Conservation (phyloP, 768 basidiomycete species). For the Thelephora ganbajun region DNA sequence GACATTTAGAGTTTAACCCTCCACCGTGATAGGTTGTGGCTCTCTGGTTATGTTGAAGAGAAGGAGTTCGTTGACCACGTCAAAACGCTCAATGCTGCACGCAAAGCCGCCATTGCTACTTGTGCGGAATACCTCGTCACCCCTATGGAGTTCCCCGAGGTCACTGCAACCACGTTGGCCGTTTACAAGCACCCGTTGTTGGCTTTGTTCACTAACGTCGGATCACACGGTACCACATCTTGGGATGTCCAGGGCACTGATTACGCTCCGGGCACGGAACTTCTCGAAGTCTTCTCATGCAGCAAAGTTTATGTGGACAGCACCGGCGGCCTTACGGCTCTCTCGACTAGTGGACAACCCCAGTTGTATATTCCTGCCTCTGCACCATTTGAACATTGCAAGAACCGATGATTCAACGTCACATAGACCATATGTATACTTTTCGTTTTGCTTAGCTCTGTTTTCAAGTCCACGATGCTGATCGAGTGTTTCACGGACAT, state of each 20-base stretch:
- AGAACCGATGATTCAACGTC: too few relatives aligned
- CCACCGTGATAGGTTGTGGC: constrained; percentile 35
- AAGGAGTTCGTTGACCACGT: constrained; percentile 35
- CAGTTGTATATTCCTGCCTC: constrained; percentile 15
- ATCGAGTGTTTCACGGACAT: too few relatives aligned
- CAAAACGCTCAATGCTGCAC: constrained; percentile 32
- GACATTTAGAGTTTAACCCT: not conserved
- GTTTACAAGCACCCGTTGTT: constrained; percentile 44
- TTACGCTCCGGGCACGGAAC: constrained; percentile 24
- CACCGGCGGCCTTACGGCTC: constrained; percentile 27
- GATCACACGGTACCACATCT: constrained; percentile 20
- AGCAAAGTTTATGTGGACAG: constrained; percentile 19
- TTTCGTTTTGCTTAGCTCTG: too few relatives aligned
- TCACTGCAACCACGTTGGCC: constrained; percentile 26
- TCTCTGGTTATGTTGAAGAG: constrained; percentile 35
- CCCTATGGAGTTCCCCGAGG: constrained; percentile 33
- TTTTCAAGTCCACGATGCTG: too few relatives aligned
- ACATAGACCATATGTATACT: too few relatives aligned
- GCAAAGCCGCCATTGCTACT: constrained; percentile 35
- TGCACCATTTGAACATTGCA: too few relatives aligned
- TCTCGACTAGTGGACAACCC: constrained; percentile 32
- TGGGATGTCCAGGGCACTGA: constrained; percentile 30
- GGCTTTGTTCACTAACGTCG: constrained; percentile 40
- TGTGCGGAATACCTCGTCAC: too few relatives aligned
- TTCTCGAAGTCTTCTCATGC: constrained; percentile 45